Conservation (phyloP, 208 protist genomes). For the Trypanosoma conorhini region DNA sequence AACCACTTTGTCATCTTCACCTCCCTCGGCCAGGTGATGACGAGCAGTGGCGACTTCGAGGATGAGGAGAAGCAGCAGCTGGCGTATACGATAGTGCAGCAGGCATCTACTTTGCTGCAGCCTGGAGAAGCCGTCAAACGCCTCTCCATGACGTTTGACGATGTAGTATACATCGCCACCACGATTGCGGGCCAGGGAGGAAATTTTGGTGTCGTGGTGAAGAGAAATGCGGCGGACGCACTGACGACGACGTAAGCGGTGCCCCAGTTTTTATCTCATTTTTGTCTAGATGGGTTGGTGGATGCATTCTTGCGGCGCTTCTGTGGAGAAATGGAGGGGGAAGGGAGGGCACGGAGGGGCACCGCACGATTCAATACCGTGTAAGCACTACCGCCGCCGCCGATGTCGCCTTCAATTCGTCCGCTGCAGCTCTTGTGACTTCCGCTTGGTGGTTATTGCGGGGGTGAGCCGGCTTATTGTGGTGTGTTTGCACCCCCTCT, state of each 20-base stretch:
- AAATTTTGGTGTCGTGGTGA: constrained; percentile 66
- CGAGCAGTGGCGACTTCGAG: constrained; percentile 80
- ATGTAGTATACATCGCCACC: constrained; percentile 79
- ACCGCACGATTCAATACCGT: not conserved
- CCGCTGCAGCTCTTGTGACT: not conserved
- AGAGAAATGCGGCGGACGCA: constrained; percentile 35
- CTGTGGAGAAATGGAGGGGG: not conserved
- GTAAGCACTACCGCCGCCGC: not conserved
- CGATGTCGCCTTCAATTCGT: not conserved
- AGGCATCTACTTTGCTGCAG: constrained; percentile 48
- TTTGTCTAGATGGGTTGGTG: not conserved
- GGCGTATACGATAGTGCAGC: constrained; percentile 76
- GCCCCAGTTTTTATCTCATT: constrained; percentile 14
- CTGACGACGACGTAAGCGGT: constrained; percentile 8
- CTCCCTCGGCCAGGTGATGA: constrained; percentile 59
- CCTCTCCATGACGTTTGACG: constrained; percentile 75
- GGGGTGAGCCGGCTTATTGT: not conserved
- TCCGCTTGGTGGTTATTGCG: not conserved
- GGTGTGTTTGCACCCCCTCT: not conserved
- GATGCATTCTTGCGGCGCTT: not conserved
- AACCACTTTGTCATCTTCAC: constrained; percentile 86
- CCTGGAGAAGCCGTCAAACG: constrained; percentile 65
- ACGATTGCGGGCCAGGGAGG: constrained; percentile 45
- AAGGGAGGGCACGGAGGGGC: not conserved
- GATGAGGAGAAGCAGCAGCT: constrained; percentile 62